These are phyloP conservation scores for Halteria grandinella DNA, from an alignment of 73 alveolate species.

Conservation along the genomic window DNA sequence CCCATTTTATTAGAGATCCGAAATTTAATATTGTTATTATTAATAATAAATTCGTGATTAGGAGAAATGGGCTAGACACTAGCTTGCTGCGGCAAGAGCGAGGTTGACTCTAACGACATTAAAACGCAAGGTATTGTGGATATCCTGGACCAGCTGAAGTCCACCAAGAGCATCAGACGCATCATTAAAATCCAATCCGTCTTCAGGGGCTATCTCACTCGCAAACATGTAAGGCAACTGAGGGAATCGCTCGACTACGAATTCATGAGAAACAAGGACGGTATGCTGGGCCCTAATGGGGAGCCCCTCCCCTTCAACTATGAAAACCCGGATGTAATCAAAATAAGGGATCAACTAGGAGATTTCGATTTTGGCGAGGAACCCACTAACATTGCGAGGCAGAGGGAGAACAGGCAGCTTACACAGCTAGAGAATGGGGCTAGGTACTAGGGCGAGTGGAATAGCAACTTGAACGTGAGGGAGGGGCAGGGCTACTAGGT, in stretches of 20 bases:
- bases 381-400: constrained; percentile 10
- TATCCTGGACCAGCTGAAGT: background rate
- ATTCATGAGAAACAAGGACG: constrained; percentile 2
- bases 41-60: too few relatives aligned
- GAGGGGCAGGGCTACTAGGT: constrained; percentile 27
- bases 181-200: constrained; percentile 16
- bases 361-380: constrained; percentile 25
- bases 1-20: too few relatives aligned
- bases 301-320: constrained; percentile 13
- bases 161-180: background rate
- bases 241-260: constrained; percentile 14
- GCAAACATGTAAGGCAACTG: constrained; percentile 5
- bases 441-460: constrained; percentile 47
- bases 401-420: constrained; percentile 23
- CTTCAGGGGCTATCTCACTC: constrained; percentile 27
- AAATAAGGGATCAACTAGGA: constrained; percentile 39
- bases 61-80: constrained; percentile 46
- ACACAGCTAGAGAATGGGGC: constrained; percentile 43
- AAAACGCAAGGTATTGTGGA: constrained; percentile 18
- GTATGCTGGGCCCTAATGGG: constrained; percentile 35
- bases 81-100: constrained; percentile 43
- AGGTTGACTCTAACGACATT: constrained; percentile 29
- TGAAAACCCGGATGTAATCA: constrained; percentile 37
- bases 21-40: too few relatives aligned
- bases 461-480: background rate